Base-by-base conservation (phyloP, 2,329 filamentous ascomycete species). In the Chalaropsis ovoidea region DNA sequence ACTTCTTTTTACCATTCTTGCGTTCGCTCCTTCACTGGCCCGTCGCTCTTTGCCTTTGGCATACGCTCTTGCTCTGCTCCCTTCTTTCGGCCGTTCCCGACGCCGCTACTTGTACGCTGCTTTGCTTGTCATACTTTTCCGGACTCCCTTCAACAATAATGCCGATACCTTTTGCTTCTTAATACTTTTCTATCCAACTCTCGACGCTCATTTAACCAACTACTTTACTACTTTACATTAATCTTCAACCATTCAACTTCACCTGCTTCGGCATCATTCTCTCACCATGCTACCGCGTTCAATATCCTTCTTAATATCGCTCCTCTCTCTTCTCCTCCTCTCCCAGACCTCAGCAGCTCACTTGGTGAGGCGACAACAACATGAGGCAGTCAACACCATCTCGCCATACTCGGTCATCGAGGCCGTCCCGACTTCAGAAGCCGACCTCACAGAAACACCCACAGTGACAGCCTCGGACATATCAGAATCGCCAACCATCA, bases 321-420 rank as follows among this genome's bases (percentile, higher is more conserved):
- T 79, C 56, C 69, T 80, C 65, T 76, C 74, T 69, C 70, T 80
- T 24, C 62, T 75, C 3, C 61, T 79, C 52, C 71, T 72, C 52
- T 70, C 78, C 27, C 75, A 80, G 54, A 68, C 75, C 60, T 74
- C 72, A 22, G 69, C 71, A 24, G 76, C 75, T 11, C 73, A 75
- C 7, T 69, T 74, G 45, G 64, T 72, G 22, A 70, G 70, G 68
- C 74, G 77, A 67, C 74, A 77, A 65, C 75, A 77, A 61, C 71
- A 68, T 19, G 62, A 58, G 19, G 35, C 47, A 8, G 22, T 10
- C n/a, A 47, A n/a, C 27, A 27, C 49, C 7, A 60, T 49, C 17
- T 45, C 45, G 35, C 17, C 61, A 49, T 35, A 31, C 45, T 52
- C 58, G 8, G 31, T 39, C 17, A 11, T 39, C 3, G n/a, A 62